Evolutionary conservation across 768 basidiomycete species (phyloP).

Genomic region (Podaxis mareebaensis): DNA sequence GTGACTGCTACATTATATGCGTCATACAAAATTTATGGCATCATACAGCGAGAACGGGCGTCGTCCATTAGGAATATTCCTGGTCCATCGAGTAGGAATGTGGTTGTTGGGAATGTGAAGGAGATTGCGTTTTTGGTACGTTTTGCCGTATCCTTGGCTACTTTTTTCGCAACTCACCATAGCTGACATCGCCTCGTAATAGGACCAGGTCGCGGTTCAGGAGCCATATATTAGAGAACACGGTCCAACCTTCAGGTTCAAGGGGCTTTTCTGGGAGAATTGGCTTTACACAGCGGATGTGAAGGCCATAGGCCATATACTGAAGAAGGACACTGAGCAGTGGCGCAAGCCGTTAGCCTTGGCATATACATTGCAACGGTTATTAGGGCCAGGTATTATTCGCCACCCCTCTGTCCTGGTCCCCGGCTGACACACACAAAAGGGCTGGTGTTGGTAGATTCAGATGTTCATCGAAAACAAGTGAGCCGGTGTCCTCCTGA

Average conservation of each 20-base stretch:
- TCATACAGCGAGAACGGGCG: slow-evolving; percentile 13
- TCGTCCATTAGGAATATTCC: slow-evolving; percentile 19
- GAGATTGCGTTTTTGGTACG: slow-evolving; percentile 4
- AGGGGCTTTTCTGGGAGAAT: slow-evolving; percentile 13
- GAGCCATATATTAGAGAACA: background rate
- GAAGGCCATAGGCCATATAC: slow-evolving; percentile 61
- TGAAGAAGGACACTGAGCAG: slow-evolving; percentile 47
- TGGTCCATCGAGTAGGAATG: slow-evolving; percentile 9
- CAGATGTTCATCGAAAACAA: slow-evolving; percentile 43
- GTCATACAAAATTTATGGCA: background rate
- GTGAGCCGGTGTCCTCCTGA: slow-evolving; percentile 23
- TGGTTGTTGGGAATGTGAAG: slow-evolving; percentile 7
- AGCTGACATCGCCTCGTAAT: background rate
- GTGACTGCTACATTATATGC: background rate
- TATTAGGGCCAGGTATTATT: slow-evolving; percentile 42
- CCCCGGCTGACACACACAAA: background rate
- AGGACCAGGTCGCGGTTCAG: background rate
- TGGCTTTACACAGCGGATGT: slow-evolving; percentile 59
- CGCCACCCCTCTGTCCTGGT: background rate
- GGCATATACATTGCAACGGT: slow-evolving; percentile 34
- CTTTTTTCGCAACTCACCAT: background rate
- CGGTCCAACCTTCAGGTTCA: slow-evolving; percentile 16
- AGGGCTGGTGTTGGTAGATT: slow-evolving; percentile 55
- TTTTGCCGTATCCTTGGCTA: background rate
- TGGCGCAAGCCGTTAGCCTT: slow-evolving; percentile 54